Conservation (phyloP, 176 grass and related monocot species). For the Oropetium thomaeum region DNA sequence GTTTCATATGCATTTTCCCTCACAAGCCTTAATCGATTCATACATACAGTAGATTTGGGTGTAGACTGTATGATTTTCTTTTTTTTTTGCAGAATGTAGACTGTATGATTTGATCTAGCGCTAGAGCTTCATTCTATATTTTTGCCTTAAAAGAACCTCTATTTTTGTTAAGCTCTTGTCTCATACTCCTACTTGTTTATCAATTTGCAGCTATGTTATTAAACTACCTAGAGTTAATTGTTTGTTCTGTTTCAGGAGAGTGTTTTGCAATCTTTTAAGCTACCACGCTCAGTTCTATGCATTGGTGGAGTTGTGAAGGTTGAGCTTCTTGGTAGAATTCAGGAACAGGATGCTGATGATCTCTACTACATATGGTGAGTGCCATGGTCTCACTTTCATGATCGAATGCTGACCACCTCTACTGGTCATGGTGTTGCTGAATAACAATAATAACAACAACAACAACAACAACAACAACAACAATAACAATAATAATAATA, state of each 20-base stretch:
- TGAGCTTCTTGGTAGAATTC: constrained; percentile 63
- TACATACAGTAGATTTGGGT: background rate
- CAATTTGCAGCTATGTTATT: background rate
- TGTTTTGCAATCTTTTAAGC: constrained; percentile 66
- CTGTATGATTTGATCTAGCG: background rate
- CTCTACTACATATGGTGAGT: constrained; percentile 80
- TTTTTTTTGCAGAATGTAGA: too few species aligned
- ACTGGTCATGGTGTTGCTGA: background rate
- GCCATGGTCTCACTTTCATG: background rate
- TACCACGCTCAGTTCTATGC: constrained; percentile 59
- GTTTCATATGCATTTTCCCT: constrained; percentile 9
- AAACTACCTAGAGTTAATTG: constrained; percentile 12
- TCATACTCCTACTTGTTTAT: background rate
- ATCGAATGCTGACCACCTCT: background rate
- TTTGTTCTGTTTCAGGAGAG: constrained; percentile 43
- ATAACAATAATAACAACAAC: too few species aligned
- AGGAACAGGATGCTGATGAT: constrained; percentile 48
- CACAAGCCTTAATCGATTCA: background rate
- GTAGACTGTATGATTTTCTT: background rate
- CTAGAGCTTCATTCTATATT: background rate
- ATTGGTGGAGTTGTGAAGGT: constrained; percentile 79
- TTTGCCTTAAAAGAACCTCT: background rate
- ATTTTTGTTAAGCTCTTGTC: background rate
- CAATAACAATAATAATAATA: too few species aligned
- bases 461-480: too few species aligned